These are phyloP conservation scores for Balamuthia mandrillaris DNA, from an alignment of 208 protist genomes.

Conservation along the genomic window DNA sequence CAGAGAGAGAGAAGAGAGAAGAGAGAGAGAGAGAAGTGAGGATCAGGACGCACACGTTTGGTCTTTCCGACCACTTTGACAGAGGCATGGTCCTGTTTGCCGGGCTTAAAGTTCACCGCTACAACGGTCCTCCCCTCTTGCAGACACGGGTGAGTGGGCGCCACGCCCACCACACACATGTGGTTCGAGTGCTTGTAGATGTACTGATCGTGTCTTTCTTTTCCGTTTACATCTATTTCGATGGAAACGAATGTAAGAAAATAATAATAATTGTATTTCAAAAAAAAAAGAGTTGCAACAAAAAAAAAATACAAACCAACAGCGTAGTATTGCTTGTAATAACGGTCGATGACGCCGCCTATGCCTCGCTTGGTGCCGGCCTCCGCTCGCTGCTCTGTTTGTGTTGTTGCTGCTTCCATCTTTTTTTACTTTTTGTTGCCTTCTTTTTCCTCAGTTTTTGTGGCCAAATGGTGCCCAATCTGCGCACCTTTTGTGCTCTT, in stretches of 20 bases:
- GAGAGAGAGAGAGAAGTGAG: not conserved
- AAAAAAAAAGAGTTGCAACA: too few relatives aligned
- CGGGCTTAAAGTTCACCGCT: not conserved
- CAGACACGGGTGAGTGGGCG: too few relatives aligned
- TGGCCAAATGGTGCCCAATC: too few relatives aligned
- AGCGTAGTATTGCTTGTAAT: not conserved
- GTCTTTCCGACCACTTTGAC: conserved; percentile 1
- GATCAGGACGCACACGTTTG: conserved; percentile 3
- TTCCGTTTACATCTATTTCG: not conserved
- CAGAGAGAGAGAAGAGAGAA: not conserved
- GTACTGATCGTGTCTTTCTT: conserved; percentile 32
- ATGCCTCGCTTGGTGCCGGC: conserved; percentile 7
- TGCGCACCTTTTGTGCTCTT: too few relatives aligned
- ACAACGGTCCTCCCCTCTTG: too few relatives aligned
- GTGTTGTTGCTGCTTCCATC: not conserved
- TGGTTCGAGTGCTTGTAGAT: conserved; percentile 36
- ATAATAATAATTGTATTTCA: too few relatives aligned
- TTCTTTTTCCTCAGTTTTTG: not conserved
- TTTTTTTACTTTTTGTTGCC: not conserved
- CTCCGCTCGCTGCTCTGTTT: not conserved
- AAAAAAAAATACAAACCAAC: too few relatives aligned
- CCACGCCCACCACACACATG: conserved; percentile 23
- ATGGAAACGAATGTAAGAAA: not conserved
- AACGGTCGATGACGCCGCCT: conserved; percentile 10
- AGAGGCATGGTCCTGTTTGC: not conserved